phyloP scores from a whole-genome alignment of 192 early-diverging fungal species.

The Coemansia sp. region DNA sequence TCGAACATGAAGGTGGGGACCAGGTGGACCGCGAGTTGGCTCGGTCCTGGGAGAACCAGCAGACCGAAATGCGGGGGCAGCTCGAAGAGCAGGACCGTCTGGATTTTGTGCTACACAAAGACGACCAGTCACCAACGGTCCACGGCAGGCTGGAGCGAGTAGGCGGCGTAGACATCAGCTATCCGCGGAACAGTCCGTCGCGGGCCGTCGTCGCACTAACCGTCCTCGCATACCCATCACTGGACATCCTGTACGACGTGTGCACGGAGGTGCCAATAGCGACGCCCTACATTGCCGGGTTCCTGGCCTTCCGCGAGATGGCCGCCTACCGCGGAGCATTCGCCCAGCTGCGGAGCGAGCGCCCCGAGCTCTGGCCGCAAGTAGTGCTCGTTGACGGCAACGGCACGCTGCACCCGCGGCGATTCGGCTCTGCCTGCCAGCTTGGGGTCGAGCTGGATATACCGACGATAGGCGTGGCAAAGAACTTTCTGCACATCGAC shows the following conservation, averaged over 20 bases:
- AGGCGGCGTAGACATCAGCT: slow-evolving; percentile 79
- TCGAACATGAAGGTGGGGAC: background rate
- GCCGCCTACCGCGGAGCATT: slow-evolving; percentile 62
- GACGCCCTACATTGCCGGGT: slow-evolving; percentile 84
- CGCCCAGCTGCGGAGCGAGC: slow-evolving; percentile 41
- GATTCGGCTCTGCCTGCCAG: slow-evolving; percentile 86
- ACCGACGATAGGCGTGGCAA: slow-evolving; percentile 85
- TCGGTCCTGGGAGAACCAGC: slow-evolving; percentile 17
- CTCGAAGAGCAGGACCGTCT: slow-evolving; percentile 13
- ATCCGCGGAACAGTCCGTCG: slow-evolving; percentile 49
- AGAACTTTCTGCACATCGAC: slow-evolving; percentile 83
- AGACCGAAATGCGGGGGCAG: slow-evolving; percentile 23
- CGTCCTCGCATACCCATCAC: slow-evolving; percentile 66
- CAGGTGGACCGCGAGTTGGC: background rate
- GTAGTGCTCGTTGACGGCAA: slow-evolving; percentile 86
- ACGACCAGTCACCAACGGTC: background rate
- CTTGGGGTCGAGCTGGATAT: slow-evolving; percentile 68
- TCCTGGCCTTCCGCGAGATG: slow-evolving; percentile 89
- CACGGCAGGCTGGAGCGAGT: slow-evolving; percentile 53
- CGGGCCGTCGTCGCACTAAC: slow-evolving; percentile 71
- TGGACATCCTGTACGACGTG: slow-evolving; percentile 68
- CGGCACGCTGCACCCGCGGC: slow-evolving; percentile 81
- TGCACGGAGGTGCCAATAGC: slow-evolving; percentile 58
- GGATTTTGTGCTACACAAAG: slow-evolving; percentile 9
- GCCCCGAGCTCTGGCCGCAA: slow-evolving; percentile 68